These are phyloP conservation scores for Arabidopsis thaliana DNA, from an alignment of 345 rosid species.

Conservation along the genomic window DNA sequence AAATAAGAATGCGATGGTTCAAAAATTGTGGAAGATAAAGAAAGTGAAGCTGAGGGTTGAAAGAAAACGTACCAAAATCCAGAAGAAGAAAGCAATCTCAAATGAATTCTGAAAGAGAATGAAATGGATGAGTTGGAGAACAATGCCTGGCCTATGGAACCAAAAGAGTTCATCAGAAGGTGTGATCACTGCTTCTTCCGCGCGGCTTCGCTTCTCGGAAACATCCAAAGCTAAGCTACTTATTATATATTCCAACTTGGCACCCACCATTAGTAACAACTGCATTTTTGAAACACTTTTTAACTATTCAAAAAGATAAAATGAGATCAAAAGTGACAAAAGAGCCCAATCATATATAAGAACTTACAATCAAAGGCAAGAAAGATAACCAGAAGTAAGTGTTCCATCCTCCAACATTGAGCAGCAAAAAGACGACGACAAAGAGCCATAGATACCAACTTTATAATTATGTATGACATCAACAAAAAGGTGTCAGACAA, in stretches of 20 bases:
- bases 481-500: conserved; percentile 26
- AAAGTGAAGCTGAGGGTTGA: conserved; percentile 1
- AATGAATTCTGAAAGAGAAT: conserved; percentile 84
- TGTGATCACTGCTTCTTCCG: conserved; percentile 54
- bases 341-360: not conserved
- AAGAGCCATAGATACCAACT: conserved; percentile 96
- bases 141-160: conserved; percentile 58
- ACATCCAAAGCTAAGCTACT: conserved; percentile 60
- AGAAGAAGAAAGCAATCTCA: conserved; percentile 88
- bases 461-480: conserved; percentile 4
- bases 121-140: conserved; percentile 77
- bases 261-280: conserved; percentile 82
- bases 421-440: conserved; percentile 73
- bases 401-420: conserved; percentile 89
- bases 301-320: conserved; percentile 9
- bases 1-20: not conserved
- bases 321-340: not conserved
- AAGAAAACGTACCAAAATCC: conserved; percentile 66
- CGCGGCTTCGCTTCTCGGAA: conserved; percentile 19
- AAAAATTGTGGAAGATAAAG: not conserved
- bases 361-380: conserved; percentile 79
- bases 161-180: conserved; percentile 86
- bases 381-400: conserved; percentile 84
- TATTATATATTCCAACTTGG: conserved; percentile 78
- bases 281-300: conserved; percentile 37